phyloP scores from a whole-genome alignment of 2,329 filamentous ascomycete genomes.

The Madurella fahalii region DNA sequence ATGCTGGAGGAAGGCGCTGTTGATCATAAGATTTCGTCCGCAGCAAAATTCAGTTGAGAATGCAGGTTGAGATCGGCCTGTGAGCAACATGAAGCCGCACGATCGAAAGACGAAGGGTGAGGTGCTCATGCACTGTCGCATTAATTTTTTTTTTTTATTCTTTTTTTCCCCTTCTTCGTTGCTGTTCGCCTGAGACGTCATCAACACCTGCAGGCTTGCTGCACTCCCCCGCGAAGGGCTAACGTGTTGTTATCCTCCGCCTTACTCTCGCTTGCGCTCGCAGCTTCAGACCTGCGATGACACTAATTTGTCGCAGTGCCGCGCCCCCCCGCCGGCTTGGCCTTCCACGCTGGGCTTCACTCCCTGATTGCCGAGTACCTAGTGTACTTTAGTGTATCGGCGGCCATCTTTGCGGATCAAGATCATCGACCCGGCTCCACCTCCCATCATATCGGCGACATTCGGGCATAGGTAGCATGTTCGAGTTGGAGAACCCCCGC shows the following conservation, averaged over 20 bases:
- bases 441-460: constrained; percentile 3
- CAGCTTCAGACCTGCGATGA: neutral
- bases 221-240: neutral
- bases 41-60: neutral
- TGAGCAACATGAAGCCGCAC: neutral
- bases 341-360: neutral
- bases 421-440: constrained; percentile 6
- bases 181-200: no score
- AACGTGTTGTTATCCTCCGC: neutral
- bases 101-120: neutral
- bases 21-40: no score
- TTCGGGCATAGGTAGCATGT: neutral
- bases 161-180: neutral
- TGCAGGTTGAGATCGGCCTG: neutral
- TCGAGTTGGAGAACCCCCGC: neutral
- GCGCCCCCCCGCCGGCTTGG: no score
- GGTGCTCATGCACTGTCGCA: neutral
- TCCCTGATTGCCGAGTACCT: neutral
- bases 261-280: neutral
- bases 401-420: neutral
- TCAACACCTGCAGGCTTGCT: neutral
- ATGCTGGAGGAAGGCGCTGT: no score
- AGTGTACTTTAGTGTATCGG: neutral
- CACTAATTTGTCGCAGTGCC: neutral
- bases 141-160: neutral